phyloP scores from a whole-genome alignment of 2,329 filamentous ascomycete species.

The Leptographium procerum region DNA sequence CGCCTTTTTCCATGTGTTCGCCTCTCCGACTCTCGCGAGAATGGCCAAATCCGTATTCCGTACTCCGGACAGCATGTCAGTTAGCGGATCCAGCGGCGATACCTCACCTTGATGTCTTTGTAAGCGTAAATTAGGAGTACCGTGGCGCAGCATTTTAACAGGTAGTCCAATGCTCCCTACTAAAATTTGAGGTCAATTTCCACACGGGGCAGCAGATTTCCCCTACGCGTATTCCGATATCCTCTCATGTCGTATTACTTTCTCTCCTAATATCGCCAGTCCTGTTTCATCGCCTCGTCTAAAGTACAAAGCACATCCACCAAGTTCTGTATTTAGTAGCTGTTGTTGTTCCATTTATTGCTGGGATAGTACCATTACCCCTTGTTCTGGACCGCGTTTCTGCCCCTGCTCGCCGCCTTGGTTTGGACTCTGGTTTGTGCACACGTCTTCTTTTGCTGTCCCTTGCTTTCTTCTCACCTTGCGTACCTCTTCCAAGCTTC shows the following conservation, averaged over 20 bases:
- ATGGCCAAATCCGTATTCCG: neutral
- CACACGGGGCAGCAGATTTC: neutral
- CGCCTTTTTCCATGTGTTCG: neutral
- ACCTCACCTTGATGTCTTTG: neutral
- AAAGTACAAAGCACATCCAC: neutral
- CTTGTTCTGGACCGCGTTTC: slow-evolving; percentile 7
- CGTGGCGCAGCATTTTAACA: slow-evolving; percentile 3
- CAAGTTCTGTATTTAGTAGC: neutral
- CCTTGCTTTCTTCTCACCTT: neutral
- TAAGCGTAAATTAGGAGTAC: neutral
- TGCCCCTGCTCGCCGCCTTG: slow-evolving; percentile 12
- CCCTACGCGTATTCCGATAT: neutral
- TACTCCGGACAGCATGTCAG: neutral
- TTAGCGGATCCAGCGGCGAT: neutral
- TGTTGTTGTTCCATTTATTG: neutral
- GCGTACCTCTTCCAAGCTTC: neutral
- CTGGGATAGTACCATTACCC: slow-evolving; percentile 5
- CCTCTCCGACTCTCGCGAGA: neutral
- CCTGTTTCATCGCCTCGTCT: neutral
- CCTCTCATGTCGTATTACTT: neutral
- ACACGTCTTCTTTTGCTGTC: slow-evolving; percentile 10
- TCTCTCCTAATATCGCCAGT: neutral
- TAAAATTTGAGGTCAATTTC: neutral
- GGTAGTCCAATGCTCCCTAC: neutral
- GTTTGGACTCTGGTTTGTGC: slow-evolving; percentile 10